phyloP scores from a whole-genome alignment of 345 rosid genomes.

The Arabis alpina region DNA sequence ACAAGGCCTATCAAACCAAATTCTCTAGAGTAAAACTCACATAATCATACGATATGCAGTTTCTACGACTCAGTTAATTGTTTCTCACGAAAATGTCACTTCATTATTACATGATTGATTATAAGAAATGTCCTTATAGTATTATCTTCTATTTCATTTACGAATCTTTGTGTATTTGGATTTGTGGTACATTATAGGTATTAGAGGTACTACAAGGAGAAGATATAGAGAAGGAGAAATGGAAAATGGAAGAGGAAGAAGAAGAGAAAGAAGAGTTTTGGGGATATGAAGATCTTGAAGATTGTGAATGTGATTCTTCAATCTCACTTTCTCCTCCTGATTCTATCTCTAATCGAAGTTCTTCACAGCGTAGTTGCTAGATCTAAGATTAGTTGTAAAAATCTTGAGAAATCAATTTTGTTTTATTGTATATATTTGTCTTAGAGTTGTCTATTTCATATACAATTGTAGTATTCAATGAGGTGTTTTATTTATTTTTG shows the following conservation, averaged over 20 bases:
- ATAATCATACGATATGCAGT: background rate
- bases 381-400: constrained; percentile 31
- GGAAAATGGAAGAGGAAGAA: constrained; percentile 85
- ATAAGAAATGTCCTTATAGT: constrained; percentile 1
- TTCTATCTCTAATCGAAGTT: constrained; percentile 61
- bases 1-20: constrained; percentile 15
- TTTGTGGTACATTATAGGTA: constrained; percentile 47
- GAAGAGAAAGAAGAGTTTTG: constrained; percentile 76
- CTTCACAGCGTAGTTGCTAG: constrained; percentile 43
- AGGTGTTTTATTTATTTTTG: constrained; percentile 36
- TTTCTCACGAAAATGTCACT: constrained; percentile 13
- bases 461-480: constrained; percentile 36
- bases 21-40: constrained; percentile 6
- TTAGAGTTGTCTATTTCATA: constrained; percentile 39
- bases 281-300: constrained; percentile 90
- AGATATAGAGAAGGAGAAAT: constrained; percentile 63
- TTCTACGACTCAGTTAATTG: background rate
- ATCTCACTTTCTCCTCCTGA: constrained; percentile 65
- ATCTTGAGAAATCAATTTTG: constrained; percentile 34
- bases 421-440: constrained; percentile 39
- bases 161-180: background rate
- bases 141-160: background rate
- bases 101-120: constrained; percentile 1
- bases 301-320: constrained; percentile 60
- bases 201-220: constrained; percentile 67